These are phyloP conservation scores for Sordariomycetes sp. DNA, from an alignment of 2,329 filamentous ascomycete genomes.

Conservation along the genomic window DNA sequence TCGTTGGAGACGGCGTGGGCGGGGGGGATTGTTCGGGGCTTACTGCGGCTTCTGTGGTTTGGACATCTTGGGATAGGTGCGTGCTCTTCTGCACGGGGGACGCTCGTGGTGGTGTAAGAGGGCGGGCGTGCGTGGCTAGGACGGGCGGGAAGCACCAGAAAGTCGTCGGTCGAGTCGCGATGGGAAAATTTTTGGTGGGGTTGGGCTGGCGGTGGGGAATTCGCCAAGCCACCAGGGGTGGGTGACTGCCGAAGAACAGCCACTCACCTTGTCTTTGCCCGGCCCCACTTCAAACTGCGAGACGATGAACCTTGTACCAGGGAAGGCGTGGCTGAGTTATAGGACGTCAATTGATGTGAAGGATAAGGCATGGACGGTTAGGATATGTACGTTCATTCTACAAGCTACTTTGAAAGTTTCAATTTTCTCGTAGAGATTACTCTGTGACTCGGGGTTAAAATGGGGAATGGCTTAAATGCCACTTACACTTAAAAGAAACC, in stretches of 20 bases:
- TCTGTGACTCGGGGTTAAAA: no score
- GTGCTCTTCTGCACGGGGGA: background rate
- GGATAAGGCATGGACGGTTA: no score
- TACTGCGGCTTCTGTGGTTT: background rate
- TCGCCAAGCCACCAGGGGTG: background rate
- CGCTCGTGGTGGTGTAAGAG: background rate
- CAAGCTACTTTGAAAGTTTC: no score
- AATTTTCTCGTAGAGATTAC: no score
- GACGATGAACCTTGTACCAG: background rate
- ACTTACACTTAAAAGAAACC: no score
- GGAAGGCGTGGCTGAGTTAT: no score
- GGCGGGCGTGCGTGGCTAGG: background rate
- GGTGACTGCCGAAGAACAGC: background rate
- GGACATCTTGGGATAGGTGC: background rate
- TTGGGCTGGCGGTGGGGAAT: background rate
- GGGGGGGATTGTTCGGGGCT: background rate
- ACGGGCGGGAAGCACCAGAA: background rate
- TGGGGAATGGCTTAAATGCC: no score
- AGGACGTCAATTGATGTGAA: no score
- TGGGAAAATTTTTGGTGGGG: constrained; percentile 2
- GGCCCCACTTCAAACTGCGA: background rate
- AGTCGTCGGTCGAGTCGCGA: background rate
- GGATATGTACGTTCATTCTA: no score
- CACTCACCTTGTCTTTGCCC: background rate
- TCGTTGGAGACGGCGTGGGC: background rate